Conservation (phyloP, 192 early-diverging fungal genomes). For the Coemansia sp. region DNA sequence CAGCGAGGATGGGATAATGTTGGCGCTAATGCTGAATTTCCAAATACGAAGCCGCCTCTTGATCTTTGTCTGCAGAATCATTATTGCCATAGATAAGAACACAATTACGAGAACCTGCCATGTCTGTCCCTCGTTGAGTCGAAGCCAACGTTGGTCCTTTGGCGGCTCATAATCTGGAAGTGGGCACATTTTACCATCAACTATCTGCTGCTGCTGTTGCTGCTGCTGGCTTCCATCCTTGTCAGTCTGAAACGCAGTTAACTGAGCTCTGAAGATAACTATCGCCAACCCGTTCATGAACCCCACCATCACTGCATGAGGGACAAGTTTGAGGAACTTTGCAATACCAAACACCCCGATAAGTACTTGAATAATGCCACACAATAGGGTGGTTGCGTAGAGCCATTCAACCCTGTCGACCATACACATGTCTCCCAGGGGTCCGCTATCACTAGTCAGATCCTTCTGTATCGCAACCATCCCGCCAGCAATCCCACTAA, state of each 20-base stretch:
- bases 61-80: neutral
- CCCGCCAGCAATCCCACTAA: neutral
- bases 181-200: neutral
- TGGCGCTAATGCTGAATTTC: conserved; percentile 5
- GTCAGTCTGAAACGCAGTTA: neutral
- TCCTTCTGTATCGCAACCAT: neutral
- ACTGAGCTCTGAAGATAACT: neutral
- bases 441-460: neutral
- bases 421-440: neutral
- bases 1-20: neutral
- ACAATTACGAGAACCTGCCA: neutral
- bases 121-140: neutral
- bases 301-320: neutral
- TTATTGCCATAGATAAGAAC: neutral
- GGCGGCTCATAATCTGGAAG: conserved; percentile 2
- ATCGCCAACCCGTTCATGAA: conserved; percentile 2
- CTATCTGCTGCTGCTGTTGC: neutral
- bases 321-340: neutral
- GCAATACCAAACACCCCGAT: neutral
- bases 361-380: neutral
- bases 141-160: neutral
- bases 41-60: neutral
- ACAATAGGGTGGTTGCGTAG: neutral
- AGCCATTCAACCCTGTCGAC: neutral
- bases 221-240: neutral